Percentiles rank a stretch among this genome's conserved stretches.
These are phyloP conservation scores for Aspergillus sclerotioniger DNA, from an alignment of 495 filamentous ascomycete genomes.

Conservation along the genomic window DNA sequence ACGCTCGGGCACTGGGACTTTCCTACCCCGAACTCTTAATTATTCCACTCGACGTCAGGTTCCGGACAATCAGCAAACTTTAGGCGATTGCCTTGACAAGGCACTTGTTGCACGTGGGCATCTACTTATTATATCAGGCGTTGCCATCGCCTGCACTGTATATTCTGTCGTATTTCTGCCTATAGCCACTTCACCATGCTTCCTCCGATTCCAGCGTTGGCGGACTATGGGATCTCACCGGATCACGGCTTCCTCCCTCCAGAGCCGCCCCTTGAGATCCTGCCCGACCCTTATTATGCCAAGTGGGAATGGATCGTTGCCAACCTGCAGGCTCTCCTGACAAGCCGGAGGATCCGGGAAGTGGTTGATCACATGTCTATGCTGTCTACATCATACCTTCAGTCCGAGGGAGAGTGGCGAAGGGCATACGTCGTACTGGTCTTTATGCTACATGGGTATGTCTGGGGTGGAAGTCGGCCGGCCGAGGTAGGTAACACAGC, in stretches of 20 bases:
- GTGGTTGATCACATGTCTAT: slow-evolving; percentile 77
- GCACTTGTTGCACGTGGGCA: background rate
- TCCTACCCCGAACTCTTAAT: background rate
- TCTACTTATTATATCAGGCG: background rate
- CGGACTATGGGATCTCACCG: slow-evolving; percentile 85
- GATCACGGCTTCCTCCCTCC: slow-evolving; percentile 85
- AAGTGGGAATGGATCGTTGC: slow-evolving; percentile 84
- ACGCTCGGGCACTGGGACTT: background rate
- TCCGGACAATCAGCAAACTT: background rate
- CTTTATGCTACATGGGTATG: slow-evolving; percentile 89
- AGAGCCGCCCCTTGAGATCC: slow-evolving; percentile 70
- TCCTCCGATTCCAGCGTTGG: slow-evolving; percentile 71
- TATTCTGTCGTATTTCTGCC: background rate
- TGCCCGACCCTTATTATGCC: slow-evolving; percentile 87
- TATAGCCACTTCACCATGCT: slow-evolving; percentile 56
- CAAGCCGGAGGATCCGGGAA: slow-evolving; percentile 74
- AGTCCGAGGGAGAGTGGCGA: slow-evolving; percentile 84
- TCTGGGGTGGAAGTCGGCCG: slow-evolving; percentile 88
- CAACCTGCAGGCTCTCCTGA: slow-evolving; percentile 83
- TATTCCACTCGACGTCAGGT: background rate
- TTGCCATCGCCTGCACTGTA: background rate
- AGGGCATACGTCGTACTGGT: slow-evolving; percentile 83
- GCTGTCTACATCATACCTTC: slow-evolving; percentile 74
- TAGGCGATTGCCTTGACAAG: background rate
- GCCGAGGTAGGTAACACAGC: slow-evolving; percentile 54